Evolutionary conservation across 306 rosid species (phyloP), one percentile per base, ranked within the genome.

Genomic region (Spatholobus suberectus): DNA sequence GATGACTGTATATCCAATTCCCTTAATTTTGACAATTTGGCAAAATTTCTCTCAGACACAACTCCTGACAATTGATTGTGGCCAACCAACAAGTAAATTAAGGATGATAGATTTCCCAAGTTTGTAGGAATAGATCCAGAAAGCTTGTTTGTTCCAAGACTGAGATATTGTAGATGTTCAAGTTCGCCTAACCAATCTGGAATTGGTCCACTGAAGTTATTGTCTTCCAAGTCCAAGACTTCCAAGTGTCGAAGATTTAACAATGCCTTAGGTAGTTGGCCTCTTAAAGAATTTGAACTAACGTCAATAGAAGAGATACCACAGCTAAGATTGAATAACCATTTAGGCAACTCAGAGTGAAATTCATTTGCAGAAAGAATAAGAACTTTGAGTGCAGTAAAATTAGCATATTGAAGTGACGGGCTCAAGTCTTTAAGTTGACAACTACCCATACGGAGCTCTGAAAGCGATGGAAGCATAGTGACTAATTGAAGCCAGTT

Each of bases 111-210:
- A 44, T 44, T 44, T 44, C 51, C 51, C 51, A 44, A 38, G 0
- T 71, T 66, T 37, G 55, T 9, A 0, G 88, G 88, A n/a, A 85
- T 57, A 4, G 78, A 29, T 57, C 88, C 82, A 17, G 66, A 62
- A 69, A 85, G 75, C 0, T 5, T 66, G 71, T 85, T 85, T 0
- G 0, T 0, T 63, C 13, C 0, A 5, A 85, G 65, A 27, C 0
- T 1, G 35, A 85, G 82, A 6, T 3, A 3, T 21, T 29, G 62
- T 23, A 75, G 24, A 58, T 73, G 51, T 44, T 44, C 17, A 44
- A 44, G 51, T 12, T 11, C 15, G 5, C 51, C 51, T 13, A 44
- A 12, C 51, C 51, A 44, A 44, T 44, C n/a, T 44, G 51, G 51
- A 44, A 44, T 44, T 44, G 51, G 51, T 44, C 51, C 51, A 12